Evolutionary conservation across 805 yeast genomes (phyloP), one percentile per base, ranked within the genome.

Genomic region (Sungouiella blattae): DNA sequence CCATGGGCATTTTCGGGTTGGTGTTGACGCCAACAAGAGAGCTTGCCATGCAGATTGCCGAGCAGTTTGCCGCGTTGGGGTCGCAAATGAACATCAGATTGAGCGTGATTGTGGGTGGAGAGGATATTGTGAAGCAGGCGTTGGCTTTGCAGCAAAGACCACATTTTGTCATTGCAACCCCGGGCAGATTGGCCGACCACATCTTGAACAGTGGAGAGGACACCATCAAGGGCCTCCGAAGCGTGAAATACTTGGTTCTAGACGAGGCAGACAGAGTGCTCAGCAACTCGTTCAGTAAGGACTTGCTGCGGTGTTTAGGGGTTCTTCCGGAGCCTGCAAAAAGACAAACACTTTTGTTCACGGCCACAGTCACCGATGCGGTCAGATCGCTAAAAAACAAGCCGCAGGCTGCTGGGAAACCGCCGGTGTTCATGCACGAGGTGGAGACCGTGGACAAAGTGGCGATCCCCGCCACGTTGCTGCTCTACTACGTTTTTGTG

Each of bases 191-290:
- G 41, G 98, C 98, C 0, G 95, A 87, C 56, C 97, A 91, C 60
- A 80, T 93, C 13, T 60, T 82, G 42, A 77, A 80, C 50, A 84
- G 93, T 55, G 96, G 96, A 12, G 94, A 84, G 39, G 97, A 93
- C 42, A 85, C 94, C 4, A 69, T 83, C 0, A 69, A 77, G 25
- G 96, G 96, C 0, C 65, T 93, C 32, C 77, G 81, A 48, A 71
- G 94, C 47, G 82, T 84, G 12, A 80, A 82, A 55, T 93, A 71
- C 53, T 66, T 93, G 35, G 98, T 93, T 2, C 66, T 93, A 2
- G 98, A 93, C 69, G 98, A 91, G 65, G 98, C 98, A 1, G 98
- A 93, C 70, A 74, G 96, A 42, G 64, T 93, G 20, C 73, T 93
- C 44, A 86, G 93, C 30, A 78, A 80, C 36, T 83, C 94, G 30